A percentile compares a stretch with the other conserved stretches of the same genome.
phyloP scores from a whole-genome alignment of 2,329 filamentous ascomycete genomes.

The Dactylella cylindrospora region DNA sequence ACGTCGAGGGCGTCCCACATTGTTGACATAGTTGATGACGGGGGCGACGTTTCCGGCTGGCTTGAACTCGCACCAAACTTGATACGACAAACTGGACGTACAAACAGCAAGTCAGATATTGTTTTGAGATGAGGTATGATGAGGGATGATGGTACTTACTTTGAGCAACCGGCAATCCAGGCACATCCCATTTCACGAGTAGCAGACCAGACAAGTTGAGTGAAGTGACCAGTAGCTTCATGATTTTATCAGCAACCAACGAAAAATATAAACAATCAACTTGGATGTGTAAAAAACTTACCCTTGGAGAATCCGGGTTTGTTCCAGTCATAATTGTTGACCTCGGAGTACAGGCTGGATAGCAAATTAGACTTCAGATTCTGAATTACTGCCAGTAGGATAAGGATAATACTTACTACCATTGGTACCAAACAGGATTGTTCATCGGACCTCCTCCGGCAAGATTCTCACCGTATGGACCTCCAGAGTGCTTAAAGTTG shows the following conservation, averaged over 20 bases:
- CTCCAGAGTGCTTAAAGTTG: conserved; percentile 33
- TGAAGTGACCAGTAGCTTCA: conserved; percentile 66
- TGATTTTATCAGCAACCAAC: not conserved
- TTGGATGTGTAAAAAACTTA: conserved; percentile 4
- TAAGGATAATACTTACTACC: conserved; percentile 33
- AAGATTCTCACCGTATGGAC: conserved; percentile 42
- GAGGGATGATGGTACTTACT: conserved; percentile 14
- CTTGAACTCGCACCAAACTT: conserved; percentile 37
- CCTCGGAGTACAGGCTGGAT: conserved; percentile 29
- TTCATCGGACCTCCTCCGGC: conserved; percentile 42
- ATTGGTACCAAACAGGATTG: conserved; percentile 43
- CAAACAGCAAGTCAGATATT: conserved; percentile 4
- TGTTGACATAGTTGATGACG: conserved; percentile 8
- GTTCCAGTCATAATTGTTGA: conserved; percentile 33
- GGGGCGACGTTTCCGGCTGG: conserved; percentile 38
- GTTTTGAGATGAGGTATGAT: not conserved
- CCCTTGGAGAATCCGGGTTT: conserved; percentile 28
- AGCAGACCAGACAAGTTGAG: conserved; percentile 70
- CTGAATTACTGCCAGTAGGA: not conserved
- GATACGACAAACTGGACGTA: conserved; percentile 25
- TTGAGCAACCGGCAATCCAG: conserved; percentile 38
- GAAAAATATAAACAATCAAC: not conserved
- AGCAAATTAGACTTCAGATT: not conserved
- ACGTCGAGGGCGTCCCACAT: conserved; percentile 14
- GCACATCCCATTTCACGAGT: conserved; percentile 64